Conservation (phyloP, 306 rosid species). For the Trifolium fragiferum region DNA sequence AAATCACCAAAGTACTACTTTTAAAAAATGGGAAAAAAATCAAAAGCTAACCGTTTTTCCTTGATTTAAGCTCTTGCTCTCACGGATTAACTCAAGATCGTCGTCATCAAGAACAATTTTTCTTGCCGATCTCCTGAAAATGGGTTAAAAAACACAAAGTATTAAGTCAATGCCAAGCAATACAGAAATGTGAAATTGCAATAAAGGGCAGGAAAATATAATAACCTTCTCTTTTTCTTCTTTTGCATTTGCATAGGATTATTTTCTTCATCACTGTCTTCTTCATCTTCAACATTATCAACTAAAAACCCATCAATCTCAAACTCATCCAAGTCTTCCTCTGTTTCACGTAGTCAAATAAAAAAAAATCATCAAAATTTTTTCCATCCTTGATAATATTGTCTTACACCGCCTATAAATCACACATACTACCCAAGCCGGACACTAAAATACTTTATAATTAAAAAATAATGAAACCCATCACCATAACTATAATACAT, state of each 20-base stretch:
- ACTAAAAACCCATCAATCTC: slow-evolving; percentile 54
- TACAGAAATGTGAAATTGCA: slow-evolving; percentile 30
- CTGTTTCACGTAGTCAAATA: slow-evolving; percentile 34
- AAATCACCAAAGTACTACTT: slow-evolving; percentile 1
- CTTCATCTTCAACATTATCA: slow-evolving; percentile 38
- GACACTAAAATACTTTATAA: background rate
- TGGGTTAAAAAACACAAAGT: slow-evolving; percentile 5
- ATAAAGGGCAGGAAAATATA: background rate
- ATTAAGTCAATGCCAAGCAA: background rate
- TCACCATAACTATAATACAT: background rate
- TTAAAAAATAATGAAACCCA: background rate
- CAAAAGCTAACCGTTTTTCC: slow-evolving; percentile 39
- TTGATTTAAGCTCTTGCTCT: slow-evolving; percentile 38
- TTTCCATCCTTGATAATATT: background rate
- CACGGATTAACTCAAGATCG: slow-evolving; percentile 57
- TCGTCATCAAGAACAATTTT: slow-evolving; percentile 49
- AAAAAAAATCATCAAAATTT: slow-evolving; percentile 19
- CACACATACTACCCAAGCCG: slow-evolving; percentile 6
- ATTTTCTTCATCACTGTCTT: slow-evolving; percentile 21
- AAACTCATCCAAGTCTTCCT: slow-evolving; percentile 49
- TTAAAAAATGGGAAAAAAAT: background rate
- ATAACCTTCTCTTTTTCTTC: slow-evolving; percentile 46
- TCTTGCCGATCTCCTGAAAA: slow-evolving; percentile 46
- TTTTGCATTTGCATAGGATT: slow-evolving; percentile 23
- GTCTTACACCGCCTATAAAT: slow-evolving; percentile 10